phyloP scores from a whole-genome alignment of 192 early-diverging fungal species.

The Umbelopsis sp. region DNA sequence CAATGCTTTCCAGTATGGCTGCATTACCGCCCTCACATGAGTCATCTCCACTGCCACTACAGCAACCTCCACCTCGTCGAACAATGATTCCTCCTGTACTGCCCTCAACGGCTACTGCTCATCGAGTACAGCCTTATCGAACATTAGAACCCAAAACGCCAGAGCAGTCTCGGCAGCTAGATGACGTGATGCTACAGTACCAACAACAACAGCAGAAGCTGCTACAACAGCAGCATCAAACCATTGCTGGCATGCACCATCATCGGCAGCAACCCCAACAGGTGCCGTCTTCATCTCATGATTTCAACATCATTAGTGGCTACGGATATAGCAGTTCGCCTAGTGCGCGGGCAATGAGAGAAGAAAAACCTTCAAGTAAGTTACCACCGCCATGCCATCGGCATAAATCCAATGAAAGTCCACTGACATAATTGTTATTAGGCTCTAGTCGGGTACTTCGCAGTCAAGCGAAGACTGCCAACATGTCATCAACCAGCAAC shows the following conservation, averaged over 20 bases:
- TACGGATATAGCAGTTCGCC: conserved; percentile 16
- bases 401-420: neutral
- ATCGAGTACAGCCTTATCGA: conserved; percentile 28
- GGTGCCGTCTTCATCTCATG: conserved; percentile 7
- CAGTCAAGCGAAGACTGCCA: conserved; percentile 11
- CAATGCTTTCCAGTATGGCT: conserved; percentile 1
- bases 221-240: conserved; percentile 27
- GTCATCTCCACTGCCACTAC: neutral
- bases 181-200: conserved; percentile 44
- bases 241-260: conserved; percentile 11
- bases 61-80: conserved; percentile 22
- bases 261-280: conserved; percentile 16
- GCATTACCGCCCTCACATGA: conserved; percentile 16
- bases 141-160: conserved; percentile 32
- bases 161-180: conserved; percentile 37
- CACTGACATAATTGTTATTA: neutral
- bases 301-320: conserved; percentile 9
- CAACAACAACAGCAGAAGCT: conserved; percentile 40
- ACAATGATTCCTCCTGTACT: conserved; percentile 21
- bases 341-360: conserved; percentile 8
- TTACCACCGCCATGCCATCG: neutral
- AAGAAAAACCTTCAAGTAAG: conserved; percentile 1
- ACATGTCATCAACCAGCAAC: conserved; percentile 19
- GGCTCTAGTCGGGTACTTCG: conserved; percentile 17
- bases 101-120: conserved; percentile 28